A percentile compares a stretch with the other conserved stretches of the same genome.
phyloP scores from a whole-genome alignment of 179 eudicot genomes.

The Spinacia oleracea region DNA sequence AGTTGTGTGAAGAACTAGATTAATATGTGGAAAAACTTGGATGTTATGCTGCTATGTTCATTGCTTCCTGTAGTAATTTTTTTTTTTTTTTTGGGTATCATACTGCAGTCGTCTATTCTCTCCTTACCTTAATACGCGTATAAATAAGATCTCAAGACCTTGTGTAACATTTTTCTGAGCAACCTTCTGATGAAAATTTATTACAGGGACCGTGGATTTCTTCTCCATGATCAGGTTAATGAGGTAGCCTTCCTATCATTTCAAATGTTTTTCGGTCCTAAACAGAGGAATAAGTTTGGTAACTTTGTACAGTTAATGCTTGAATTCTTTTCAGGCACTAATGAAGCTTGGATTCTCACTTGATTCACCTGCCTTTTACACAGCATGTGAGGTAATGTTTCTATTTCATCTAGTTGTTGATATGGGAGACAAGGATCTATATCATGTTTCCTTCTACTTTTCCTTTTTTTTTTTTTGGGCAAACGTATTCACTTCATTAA shows the following conservation, averaged over 20 bases:
- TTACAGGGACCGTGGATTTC: conserved; percentile 77
- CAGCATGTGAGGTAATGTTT: conserved; percentile 71
- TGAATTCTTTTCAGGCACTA: conserved; percentile 52
- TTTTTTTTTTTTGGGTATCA: not conserved
- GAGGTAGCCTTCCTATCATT: conserved; percentile 47
- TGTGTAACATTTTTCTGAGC: conserved; percentile 5
- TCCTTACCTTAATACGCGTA: conserved; percentile 13
- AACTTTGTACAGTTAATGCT: conserved; percentile 12
- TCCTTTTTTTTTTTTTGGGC: not conserved
- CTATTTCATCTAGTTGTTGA: conserved; percentile 1
- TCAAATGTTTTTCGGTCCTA: not conserved
- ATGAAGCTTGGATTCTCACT: conserved; percentile 74
- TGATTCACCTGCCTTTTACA: conserved; percentile 91
- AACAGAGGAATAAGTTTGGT: not conserved
- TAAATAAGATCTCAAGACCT: not conserved
- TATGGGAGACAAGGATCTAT: not conserved
- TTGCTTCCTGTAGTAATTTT: not conserved
- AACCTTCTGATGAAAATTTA: conserved; percentile 12
- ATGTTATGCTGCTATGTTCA: not conserved
- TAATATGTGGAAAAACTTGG: not conserved
- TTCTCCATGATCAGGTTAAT: conserved; percentile 67
- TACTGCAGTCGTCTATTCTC: not conserved
- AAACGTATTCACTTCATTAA: not conserved
- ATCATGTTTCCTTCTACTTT: not conserved
- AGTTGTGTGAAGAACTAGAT: not conserved